Percentiles rank a stretch among this genome's conserved stretches.
These are phyloP conservation scores for Stramenopiles sp. DNA, from an alignment of 352 stramenopile species.

Conservation along the genomic window DNA sequence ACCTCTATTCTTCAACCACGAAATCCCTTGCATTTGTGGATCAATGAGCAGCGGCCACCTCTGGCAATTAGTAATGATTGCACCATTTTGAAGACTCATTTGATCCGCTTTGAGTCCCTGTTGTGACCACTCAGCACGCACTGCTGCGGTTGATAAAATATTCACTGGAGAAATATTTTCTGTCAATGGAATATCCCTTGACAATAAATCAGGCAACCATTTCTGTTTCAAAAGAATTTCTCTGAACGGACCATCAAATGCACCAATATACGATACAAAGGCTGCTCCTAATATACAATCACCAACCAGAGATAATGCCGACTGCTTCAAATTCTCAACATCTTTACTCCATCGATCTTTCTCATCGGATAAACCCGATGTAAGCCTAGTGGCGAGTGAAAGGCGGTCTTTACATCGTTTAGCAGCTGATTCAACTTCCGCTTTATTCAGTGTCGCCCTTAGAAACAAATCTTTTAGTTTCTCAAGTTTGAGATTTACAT, in stretches of 20 bases:
- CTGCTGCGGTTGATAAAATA: conserved; percentile 73
- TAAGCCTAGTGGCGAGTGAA: conserved; percentile 57
- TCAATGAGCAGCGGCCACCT: conserved; percentile 87
- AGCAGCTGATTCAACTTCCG: conserved; percentile 75
- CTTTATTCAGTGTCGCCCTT: conserved; percentile 53
- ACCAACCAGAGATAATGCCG: conserved; percentile 61
- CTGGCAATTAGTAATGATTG: conserved; percentile 82
- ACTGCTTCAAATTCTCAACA: conserved; percentile 71
- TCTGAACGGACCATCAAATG: conserved; percentile 62
- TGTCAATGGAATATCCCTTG: conserved; percentile 58
- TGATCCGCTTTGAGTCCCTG: conserved; percentile 76
- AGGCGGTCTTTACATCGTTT: conserved; percentile 34
- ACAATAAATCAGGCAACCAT: conserved; percentile 44
- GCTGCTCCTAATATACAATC: conserved; percentile 76
- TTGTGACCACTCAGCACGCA: conserved; percentile 50
- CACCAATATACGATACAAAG: conserved; percentile 87
- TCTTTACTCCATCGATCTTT: conserved; percentile 82
- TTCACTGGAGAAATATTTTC: conserved; percentile 64
- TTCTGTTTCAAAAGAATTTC: conserved; percentile 35
- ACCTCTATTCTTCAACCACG: conserved; percentile 44
- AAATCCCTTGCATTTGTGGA: conserved; percentile 83
- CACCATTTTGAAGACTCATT: conserved; percentile 85
- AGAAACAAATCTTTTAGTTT: conserved; percentile 58
- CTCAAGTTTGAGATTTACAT: conserved; percentile 52
- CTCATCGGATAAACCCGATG: conserved; percentile 68